Evolutionary conservation across 2,329 filamentous ascomycete genomes (phyloP).

Genomic region (Aspergillus sojae): DNA sequence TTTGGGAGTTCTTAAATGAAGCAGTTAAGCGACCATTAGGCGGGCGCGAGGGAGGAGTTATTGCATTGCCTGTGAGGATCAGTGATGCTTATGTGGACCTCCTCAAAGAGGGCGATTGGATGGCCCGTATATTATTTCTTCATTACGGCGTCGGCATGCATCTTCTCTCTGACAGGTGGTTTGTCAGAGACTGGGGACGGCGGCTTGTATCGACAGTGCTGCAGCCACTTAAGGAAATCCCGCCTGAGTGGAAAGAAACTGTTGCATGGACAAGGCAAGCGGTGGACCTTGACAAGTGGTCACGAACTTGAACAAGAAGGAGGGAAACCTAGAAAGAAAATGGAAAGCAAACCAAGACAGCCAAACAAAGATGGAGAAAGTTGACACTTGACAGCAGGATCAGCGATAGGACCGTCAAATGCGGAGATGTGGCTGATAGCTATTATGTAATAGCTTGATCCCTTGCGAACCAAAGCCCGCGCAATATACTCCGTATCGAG

Average conservation of each 20-base stretch:
- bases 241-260: conserved; percentile 29
- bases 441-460: background rate
- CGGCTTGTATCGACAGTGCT: conserved; percentile 33
- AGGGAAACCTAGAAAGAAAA: background rate
- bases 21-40: conserved; percentile 32
- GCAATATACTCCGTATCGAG: background rate
- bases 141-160: conserved; percentile 35
- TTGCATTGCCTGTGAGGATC: conserved; percentile 35
- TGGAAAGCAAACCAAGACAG: conserved; percentile 1
- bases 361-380: background rate
- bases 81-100: conserved; percentile 28
- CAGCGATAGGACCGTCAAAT: background rate
- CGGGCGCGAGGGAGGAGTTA: conserved; percentile 31
- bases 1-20: conserved; percentile 30
- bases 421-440: background rate
- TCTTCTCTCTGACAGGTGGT: conserved; percentile 37
- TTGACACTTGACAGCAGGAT: background rate
- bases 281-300: conserved; percentile 22
- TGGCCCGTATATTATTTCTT: conserved; percentile 33
- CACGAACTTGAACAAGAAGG: background rate
- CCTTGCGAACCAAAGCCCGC: background rate
- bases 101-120: conserved; percentile 33
- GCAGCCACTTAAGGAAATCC: conserved; percentile 29
- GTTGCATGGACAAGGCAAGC: conserved; percentile 31
- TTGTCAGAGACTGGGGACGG: conserved; percentile 35